Evolutionary conservation across 2,329 filamentous ascomycete species (phyloP).

Genomic region (Fusarium sp.): DNA sequence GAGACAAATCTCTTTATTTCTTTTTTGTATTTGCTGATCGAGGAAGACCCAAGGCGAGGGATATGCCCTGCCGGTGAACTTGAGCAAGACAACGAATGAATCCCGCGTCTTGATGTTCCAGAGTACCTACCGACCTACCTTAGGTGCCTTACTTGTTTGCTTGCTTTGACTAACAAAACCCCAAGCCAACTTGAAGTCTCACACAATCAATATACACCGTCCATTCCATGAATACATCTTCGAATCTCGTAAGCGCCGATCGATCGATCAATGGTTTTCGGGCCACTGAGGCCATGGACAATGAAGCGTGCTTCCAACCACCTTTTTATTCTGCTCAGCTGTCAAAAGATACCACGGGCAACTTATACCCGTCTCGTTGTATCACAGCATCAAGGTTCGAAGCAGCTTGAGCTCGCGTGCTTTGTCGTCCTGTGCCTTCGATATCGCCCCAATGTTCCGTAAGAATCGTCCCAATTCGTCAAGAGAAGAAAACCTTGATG

Average conservation of each 20-base stretch:
- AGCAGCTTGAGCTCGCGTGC: slow-evolving; percentile 16
- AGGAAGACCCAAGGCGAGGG: slow-evolving; percentile 20
- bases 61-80: slow-evolving; percentile 7
- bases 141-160: neutral
- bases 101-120: slow-evolving; percentile 11
- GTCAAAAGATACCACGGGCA: slow-evolving; percentile 22
- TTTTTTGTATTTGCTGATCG: slow-evolving; percentile 29
- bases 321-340: slow-evolving; percentile 33
- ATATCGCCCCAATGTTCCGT: slow-evolving; percentile 34
- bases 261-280: slow-evolving; percentile 3
- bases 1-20: slow-evolving; percentile 20
- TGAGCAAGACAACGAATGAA: slow-evolving; percentile 4
- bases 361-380: slow-evolving; percentile 14
- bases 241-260: slow-evolving; percentile 13
- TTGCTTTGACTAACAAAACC: slow-evolving; percentile 3
- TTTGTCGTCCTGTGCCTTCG: slow-evolving; percentile 11
- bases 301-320: slow-evolving; percentile 18
- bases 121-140: slow-evolving; percentile 1
- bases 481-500: slow-evolving; percentile 28
- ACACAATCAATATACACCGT: neutral
- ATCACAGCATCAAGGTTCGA: slow-evolving; percentile 15
- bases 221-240: slow-evolving; percentile 2
- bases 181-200: neutral
- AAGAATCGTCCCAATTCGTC: slow-evolving; percentile 40
- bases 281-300: slow-evolving; percentile 8